phyloP scores from a whole-genome alignment of 106 monocot species.

The Apostasia shenzhenica region DNA sequence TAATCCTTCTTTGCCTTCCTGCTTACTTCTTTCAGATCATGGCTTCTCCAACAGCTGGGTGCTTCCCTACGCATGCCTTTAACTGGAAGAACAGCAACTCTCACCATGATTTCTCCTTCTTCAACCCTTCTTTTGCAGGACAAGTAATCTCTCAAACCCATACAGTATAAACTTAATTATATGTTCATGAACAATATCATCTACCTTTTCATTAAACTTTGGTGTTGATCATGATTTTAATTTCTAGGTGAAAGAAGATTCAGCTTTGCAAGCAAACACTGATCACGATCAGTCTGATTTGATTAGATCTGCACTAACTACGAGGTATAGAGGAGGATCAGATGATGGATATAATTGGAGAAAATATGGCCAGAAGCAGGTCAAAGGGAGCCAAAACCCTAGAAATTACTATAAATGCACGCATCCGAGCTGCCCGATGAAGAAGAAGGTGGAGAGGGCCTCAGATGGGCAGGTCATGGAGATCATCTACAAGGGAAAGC shows the following conservation, averaged over 20 bases:
- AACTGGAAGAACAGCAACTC: conserved; percentile 5
- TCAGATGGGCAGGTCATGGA: conserved; percentile 3
- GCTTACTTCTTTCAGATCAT: conserved; percentile 8
- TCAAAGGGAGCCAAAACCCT: not conserved
- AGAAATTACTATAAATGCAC: conserved; percentile 8
- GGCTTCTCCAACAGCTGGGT: conserved; percentile 18
- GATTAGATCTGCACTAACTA: conserved; percentile 1
- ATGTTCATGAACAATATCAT: no score
- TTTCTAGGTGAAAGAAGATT: not conserved
- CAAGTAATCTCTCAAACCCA: no score
- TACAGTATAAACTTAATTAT: no score
- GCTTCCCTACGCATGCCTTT: conserved; percentile 12
- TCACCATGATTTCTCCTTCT: no score
- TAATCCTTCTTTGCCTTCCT: not conserved
- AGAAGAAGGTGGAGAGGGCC: conserved; percentile 6
- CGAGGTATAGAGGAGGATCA: conserved; percentile 17
- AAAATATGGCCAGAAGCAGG: conserved; percentile 11
- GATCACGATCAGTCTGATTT: not conserved
- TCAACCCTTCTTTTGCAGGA: no score
- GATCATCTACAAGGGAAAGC: conserved; percentile 9
- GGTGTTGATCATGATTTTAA: no score
- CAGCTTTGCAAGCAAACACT: not conserved
- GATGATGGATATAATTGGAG: conserved; percentile 10
- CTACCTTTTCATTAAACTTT: no score
- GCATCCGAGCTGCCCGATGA: not conserved